Conservation (phyloP, 805 yeast genomes). For the Starmera caribaea region DNA sequence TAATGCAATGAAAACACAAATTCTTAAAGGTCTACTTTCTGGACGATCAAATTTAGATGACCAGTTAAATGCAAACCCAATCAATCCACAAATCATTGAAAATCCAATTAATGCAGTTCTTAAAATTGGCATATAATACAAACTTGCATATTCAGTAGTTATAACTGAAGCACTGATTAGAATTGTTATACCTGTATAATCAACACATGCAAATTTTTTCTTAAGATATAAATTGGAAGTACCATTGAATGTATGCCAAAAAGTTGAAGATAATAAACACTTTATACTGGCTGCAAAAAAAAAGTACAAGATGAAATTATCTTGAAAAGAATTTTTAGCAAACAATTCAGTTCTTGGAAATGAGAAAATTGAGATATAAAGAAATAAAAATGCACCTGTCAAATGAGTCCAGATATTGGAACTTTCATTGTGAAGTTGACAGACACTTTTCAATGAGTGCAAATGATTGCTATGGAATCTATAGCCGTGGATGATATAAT, state of each 20-base stretch:
- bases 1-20: slow-evolving; percentile 69
- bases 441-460: slow-evolving; percentile 51
- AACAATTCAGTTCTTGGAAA: slow-evolving; percentile 55
- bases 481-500: slow-evolving; percentile 76
- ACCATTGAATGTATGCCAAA: slow-evolving; percentile 90
- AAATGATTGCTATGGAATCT: slow-evolving; percentile 61
- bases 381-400: slow-evolving; percentile 51
- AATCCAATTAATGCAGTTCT: slow-evolving; percentile 45
- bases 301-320: slow-evolving; percentile 45
- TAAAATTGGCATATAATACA: slow-evolving; percentile 46
- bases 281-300: slow-evolving; percentile 66
- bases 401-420: slow-evolving; percentile 92
- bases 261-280: slow-evolving; percentile 68
- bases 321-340: slow-evolving; percentile 26
- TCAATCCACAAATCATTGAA: slow-evolving; percentile 55
- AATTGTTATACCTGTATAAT: slow-evolving; percentile 89
- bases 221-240: slow-evolving; percentile 56
- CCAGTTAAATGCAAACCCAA: slow-evolving; percentile 82
- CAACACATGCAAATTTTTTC: slow-evolving; percentile 81
- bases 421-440: slow-evolving; percentile 73
- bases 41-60: slow-evolving; percentile 86
- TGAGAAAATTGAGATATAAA: slow-evolving; percentile 46
- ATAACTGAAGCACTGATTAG: slow-evolving; percentile 84
- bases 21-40: slow-evolving; percentile 70
- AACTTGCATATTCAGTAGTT: slow-evolving; percentile 73